Percentiles rank a stretch among this genome's conserved stretches.
Conservation (phyloP, 2,329 filamentous ascomycete genomes). For the Calonectria fujianensis region DNA sequence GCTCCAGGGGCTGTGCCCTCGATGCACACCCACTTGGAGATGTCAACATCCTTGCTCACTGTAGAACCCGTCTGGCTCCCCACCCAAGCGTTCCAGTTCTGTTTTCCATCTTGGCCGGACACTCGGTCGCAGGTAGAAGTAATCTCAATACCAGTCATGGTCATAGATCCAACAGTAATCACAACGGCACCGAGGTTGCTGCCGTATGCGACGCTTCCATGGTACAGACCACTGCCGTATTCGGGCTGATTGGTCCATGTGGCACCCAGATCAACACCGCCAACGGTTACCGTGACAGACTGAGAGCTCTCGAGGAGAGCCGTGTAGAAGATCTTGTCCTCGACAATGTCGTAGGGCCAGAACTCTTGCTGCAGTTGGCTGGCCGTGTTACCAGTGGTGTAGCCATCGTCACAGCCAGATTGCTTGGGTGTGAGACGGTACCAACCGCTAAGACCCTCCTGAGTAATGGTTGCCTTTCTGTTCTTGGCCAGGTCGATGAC, state of each 20-base stretch:
- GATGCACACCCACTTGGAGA: slow-evolving; percentile 30
- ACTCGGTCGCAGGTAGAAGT: not conserved
- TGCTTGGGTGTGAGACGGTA: slow-evolving; percentile 23
- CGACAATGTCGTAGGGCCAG: slow-evolving; percentile 15
- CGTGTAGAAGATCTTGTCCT: slow-evolving; percentile 26
- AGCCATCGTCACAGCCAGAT: slow-evolving; percentile 22
- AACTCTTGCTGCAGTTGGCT: slow-evolving; percentile 17
- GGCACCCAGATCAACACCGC: not conserved
- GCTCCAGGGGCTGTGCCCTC: slow-evolving; percentile 12
- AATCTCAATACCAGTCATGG: not conserved
- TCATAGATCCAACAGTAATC: slow-evolving; percentile 3
- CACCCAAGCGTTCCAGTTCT: slow-evolving; percentile 28
- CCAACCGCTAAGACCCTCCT: slow-evolving; percentile 19
- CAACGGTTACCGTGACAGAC: slow-evolving; percentile 4
- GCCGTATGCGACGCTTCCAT: slow-evolving; percentile 13
- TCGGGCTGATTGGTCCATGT: slow-evolving; percentile 18
- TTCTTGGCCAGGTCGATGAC: slow-evolving; percentile 21
- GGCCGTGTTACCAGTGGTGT: slow-evolving; percentile 22
- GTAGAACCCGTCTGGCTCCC: slow-evolving; percentile 7
- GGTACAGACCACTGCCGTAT: slow-evolving; percentile 25
- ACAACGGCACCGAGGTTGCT: slow-evolving; percentile 17
- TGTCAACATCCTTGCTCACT: slow-evolving; percentile 26
- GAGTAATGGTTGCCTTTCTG: slow-evolving; percentile 12
- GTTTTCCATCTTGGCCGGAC: not conserved
- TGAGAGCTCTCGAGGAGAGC: slow-evolving; percentile 4